Evolutionary conservation across 1,284 basidiomycete species (phyloP).

Genomic region (Heterobasidion irregulare): DNA sequence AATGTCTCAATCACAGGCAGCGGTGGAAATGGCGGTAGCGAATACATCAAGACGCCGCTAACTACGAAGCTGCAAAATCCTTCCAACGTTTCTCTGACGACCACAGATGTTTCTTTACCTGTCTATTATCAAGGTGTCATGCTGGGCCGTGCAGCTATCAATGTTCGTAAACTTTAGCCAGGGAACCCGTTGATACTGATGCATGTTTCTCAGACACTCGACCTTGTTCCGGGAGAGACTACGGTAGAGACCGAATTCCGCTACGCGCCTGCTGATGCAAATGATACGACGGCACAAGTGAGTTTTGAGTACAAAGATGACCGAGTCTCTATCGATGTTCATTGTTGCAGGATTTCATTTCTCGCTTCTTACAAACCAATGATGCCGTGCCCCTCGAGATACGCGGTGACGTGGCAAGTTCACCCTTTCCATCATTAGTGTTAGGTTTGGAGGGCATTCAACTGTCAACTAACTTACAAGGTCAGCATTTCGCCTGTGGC

Average conservation of each 20-base stretch:
- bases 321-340: background rate
- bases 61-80: slow-evolving; percentile 53
- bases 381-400: slow-evolving; percentile 43
- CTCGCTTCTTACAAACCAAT: slow-evolving; percentile 44
- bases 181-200: background rate
- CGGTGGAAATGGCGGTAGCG: slow-evolving; percentile 44
- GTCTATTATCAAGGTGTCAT: slow-evolving; percentile 47
- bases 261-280: slow-evolving; percentile 56
- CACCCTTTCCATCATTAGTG: slow-evolving; percentile 56
- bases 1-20: slow-evolving; percentile 54
- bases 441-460: slow-evolving; percentile 49
- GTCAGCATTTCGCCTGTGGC: slow-evolving; percentile 16
- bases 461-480: slow-evolving; percentile 40
- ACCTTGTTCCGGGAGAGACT: slow-evolving; percentile 56
- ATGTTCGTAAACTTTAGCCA: slow-evolving; percentile 28
- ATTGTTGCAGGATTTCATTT: slow-evolving; percentile 31
- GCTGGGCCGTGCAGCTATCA: slow-evolving; percentile 50
- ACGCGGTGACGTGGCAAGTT: slow-evolving; percentile 48
- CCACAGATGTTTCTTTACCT: slow-evolving; percentile 49
- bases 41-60: slow-evolving; percentile 48
- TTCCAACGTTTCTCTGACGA: slow-evolving; percentile 60
- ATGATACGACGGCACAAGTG: slow-evolving; percentile 56
- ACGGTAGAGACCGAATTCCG: slow-evolving; percentile 51
- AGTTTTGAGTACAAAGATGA: slow-evolving; percentile 6
- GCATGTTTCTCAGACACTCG: slow-evolving; percentile 32